Evolutionary conservation across 306 rosid species (phyloP).

Genomic region (Morella rubra): DNA sequence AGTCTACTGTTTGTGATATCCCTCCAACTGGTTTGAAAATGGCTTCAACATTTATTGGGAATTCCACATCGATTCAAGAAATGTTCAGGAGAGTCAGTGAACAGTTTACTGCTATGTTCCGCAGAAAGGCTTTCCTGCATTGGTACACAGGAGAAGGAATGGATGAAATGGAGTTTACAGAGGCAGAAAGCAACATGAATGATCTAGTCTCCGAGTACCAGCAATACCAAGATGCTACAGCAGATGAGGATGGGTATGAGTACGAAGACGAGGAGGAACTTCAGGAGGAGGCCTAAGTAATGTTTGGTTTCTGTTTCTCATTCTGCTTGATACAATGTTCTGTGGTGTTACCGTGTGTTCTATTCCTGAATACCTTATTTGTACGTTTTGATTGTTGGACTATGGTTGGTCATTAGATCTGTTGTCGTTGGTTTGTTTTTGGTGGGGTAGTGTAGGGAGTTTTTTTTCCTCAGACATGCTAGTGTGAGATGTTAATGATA

Average conservation of each 20-base stretch:
- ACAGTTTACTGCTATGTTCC: constrained; percentile 78
- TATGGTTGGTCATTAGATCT: constrained; percentile 8
- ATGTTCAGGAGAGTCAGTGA: constrained; percentile 76
- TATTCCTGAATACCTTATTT: constrained; percentile 2
- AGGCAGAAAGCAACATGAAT: constrained; percentile 68
- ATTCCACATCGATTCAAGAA: constrained; percentile 69
- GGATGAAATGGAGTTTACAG: constrained; percentile 68
- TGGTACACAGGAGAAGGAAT: constrained; percentile 69
- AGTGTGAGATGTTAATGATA: constrained; percentile 3
- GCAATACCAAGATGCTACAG: constrained; percentile 73
- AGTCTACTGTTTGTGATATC: constrained; percentile 67
- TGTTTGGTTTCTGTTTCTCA: not conserved
- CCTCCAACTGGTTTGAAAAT: constrained; percentile 68
- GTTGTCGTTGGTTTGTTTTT: constrained; percentile 19
- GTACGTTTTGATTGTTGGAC: constrained; percentile 40
- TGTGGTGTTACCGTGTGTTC: constrained; percentile 30
- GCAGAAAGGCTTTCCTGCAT: constrained; percentile 73
- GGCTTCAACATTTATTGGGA: constrained; percentile 67
- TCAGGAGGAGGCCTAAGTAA: constrained; percentile 46
- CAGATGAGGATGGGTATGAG: constrained; percentile 57
- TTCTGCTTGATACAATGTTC: constrained; percentile 15
- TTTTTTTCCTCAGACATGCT: constrained; percentile 26
- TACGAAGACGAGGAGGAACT: constrained; percentile 55
- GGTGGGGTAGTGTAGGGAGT: constrained; percentile 29
- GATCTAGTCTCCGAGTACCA: constrained; percentile 63